Evolutionary conservation across 2,329 filamentous ascomycete genomes (phyloP), one percentile per base, ranked within the genome.

Genomic region (Stagonosporopsis tanaceti): DNA sequence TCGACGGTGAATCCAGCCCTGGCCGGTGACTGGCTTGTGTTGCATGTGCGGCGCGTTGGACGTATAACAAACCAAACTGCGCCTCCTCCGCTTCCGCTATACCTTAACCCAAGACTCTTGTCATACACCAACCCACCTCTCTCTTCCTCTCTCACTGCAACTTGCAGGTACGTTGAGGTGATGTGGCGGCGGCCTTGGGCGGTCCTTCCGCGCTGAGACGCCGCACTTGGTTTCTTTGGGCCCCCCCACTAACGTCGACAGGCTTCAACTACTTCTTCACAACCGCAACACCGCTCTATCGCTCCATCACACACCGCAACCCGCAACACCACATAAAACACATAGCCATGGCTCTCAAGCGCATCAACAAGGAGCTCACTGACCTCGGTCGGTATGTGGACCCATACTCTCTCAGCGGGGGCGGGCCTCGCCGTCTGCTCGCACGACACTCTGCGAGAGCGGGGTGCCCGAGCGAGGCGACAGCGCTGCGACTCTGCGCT

Each of bases 351-450:
- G 91, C 91, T 81, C 87, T 95, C 74, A 95, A 95, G 89, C 89
- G 91, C 81, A 95, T 95, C 81, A 94, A 94, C 87, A 95, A 93
- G 89, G 91, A 95, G 82, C 87, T 95, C 78, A 89, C 90, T 80
- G 91, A 95, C 79, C 86, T 95, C 81, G 91, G 91, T 83, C 90
- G 91, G 91, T 94, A 81, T 69, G 79, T 79, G 58, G 62, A 60
- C 59, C 17, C 17, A 45, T 41, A 53, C 27, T 57, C 61, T 48
- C 62, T 63, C 12, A 22, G 11, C 27, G 25, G 38, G 44, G 50
- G 27, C 50, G 48, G 30, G 50, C 61, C 41, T 51, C 60, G 60
- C 47, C 65, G 66, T 62, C 62, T 74, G 73, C 75, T 77, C 73
- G 74, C 75, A 77, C 70, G 74, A 72, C 71, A 67, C 64, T 61